These are phyloP conservation scores for Mycena indigotica DNA, from an alignment of 768 basidiomycete genomes.

Conservation along the genomic window DNA sequence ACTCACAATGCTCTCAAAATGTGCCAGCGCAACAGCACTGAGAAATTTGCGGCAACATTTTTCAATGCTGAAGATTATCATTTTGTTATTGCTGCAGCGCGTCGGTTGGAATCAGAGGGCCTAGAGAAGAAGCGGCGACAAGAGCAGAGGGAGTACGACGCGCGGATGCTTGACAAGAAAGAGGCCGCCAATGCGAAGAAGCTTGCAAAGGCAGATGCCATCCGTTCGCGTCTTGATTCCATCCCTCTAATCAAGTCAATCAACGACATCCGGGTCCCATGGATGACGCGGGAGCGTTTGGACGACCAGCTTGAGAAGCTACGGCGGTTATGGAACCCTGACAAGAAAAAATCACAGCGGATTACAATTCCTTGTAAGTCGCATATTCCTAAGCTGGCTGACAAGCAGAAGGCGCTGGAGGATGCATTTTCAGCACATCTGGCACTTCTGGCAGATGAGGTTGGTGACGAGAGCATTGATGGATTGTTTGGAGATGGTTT, in stretches of 20 bases:
- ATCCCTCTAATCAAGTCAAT: slow-evolving; percentile 4
- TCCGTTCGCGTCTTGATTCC: neutral
- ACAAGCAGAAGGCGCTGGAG: slow-evolving; percentile 8
- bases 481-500: neutral
- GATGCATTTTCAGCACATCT: neutral
- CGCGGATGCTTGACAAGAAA: neutral
- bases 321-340: slow-evolving; percentile 3
- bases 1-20: slow-evolving; percentile 7
- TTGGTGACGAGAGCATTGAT: neutral
- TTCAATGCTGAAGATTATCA: slow-evolving; percentile 9
- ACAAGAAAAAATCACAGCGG: neutral
- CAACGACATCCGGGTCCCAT: neutral
- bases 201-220: slow-evolving; percentile 2
- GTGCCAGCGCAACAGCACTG: slow-evolving; percentile 8
- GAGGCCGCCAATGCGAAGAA: slow-evolving; percentile 1
- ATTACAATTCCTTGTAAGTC: slow-evolving; percentile 7
- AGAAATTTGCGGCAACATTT: slow-evolving; percentile 8
- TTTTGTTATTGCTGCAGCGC: slow-evolving; percentile 1
- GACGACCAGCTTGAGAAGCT: slow-evolving; percentile 14
- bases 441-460: neutral
- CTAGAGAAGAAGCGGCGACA: slow-evolving; percentile 3
- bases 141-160: slow-evolving; percentile 7
- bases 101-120: neutral
- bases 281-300: slow-evolving; percentile 10
- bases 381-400: slow-evolving; percentile 1